Base-by-base conservation (phyloP, 2,329 filamentous ascomycete species). In the Venturia nashicola region DNA sequence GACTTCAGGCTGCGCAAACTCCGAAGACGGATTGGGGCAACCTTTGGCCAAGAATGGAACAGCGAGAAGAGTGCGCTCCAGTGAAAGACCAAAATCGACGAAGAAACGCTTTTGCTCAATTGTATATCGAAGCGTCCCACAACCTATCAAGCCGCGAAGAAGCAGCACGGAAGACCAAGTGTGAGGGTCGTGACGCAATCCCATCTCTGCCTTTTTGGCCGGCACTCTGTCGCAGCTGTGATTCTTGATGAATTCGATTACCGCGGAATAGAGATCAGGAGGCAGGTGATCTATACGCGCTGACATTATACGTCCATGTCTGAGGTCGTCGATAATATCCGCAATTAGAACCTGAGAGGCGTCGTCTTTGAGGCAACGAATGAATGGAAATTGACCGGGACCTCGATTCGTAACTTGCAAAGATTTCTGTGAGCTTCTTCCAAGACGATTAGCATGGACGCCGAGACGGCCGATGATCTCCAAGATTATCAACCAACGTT, bases 1-100 rank as follows among this genome's bases (percentile, higher is more conserved):
- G 0, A 87, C 85, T 69, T 91, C 83, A 0, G 86, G 85, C 67
- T 91, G 86, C 0, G 86, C 85, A 71, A 81, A 91, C 69, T 91
- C 87, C 0, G 86, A 82, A 5, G 82, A 79, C 0, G 83, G 79
- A 0, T 80, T 82, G 0, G 87, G 86, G 0, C 79, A 76, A 1
- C 86, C 87, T 64, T 90, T 89, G 0, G 85, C 84, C 11, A 82
- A 78, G 60, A 80, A 90, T 0, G 87, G 87, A 0, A 90, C 87
- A 4, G 27, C 61, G 9, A 62, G 61, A 9, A 51, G 18, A 11
- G 43, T 18, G 9, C 87, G 77, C 0, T 66, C 55, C 0, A 81
- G 70, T 64, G 76, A 71, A 0, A 78, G 67, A 0, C 78, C 77
- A 66, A 78, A 91, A 48, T 84, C 78, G 0, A 91, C 87, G 32